phyloP scores from a whole-genome alignment of 306 rosid species.

The Corylus americana region DNA sequence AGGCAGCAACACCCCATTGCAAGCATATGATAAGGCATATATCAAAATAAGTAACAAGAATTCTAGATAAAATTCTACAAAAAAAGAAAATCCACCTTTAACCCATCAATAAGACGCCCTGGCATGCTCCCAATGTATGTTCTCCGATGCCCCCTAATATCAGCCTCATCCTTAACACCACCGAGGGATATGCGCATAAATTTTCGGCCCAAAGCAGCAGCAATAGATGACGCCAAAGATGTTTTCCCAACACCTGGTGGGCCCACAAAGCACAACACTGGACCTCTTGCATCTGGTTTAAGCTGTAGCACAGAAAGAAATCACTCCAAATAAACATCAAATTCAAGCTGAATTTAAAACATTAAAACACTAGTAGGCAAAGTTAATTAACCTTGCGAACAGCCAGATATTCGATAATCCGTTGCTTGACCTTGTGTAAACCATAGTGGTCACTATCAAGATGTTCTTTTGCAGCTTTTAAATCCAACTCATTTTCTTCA shows the following conservation, averaged over 20 bases:
- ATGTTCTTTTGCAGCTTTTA: conserved; percentile 83
- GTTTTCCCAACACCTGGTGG: conserved; percentile 99
- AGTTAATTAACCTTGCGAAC: conserved; percentile 78
- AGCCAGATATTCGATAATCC: conserved; percentile 92
- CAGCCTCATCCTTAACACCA: conserved; percentile 99
- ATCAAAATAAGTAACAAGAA: not conserved
- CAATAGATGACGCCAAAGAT: conserved; percentile 95
- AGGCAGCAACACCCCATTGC: not conserved
- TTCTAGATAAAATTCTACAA: conserved; percentile 10
- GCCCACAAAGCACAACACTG: conserved; percentile 97
- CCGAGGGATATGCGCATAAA: conserved; percentile 94
- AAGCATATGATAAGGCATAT: conserved; percentile 20
- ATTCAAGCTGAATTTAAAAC: conserved; percentile 20
- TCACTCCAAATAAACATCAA: conserved; percentile 36
- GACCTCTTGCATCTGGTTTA: conserved; percentile 99
- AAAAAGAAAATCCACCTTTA: conserved; percentile 57
- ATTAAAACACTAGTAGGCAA: not conserved
- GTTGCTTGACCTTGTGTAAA: conserved; percentile 87
- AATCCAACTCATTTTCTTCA: conserved; percentile 80
- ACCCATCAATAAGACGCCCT: conserved; percentile 93
- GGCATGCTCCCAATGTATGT: conserved; percentile 99
- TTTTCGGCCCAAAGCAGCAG: conserved; percentile 87
- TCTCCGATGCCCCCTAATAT: conserved; percentile 96
- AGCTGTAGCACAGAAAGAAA: conserved; percentile 57
- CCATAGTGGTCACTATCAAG: conserved; percentile 95